Base-by-base conservation (phyloP, 1,139 yeast genomes). In the Candida labiduridarum region DNA sequence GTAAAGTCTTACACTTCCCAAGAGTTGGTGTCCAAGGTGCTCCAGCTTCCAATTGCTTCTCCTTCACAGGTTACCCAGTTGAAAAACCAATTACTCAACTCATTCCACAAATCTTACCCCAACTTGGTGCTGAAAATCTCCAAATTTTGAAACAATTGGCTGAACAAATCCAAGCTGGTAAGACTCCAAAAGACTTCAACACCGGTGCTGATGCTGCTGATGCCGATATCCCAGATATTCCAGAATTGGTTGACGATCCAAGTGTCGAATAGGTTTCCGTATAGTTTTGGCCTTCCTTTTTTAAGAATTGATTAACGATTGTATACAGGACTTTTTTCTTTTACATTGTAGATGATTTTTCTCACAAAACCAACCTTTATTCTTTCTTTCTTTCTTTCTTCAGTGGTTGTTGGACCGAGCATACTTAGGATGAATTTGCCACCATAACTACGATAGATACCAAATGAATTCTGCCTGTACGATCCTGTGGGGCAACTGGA, bases 21-120 rank as follows among this genome's bases (percentile, higher is more conserved):
- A 86, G 94, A 76, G 96, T 90, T 60, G 90, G 91, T 78, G 96
- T 92, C 59, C 97, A 92, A 80, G 91, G 91, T 61, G 91, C 97
- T 62, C 85, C 89, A 65, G 87, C 87, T 65, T 82, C 87, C 80
- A 92, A 94, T 85, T 88, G 96, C 58, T 89, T 88, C 73, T 96
- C 96, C 62, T 87, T 94, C 82, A 88, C 91, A 73, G 99, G 99
- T 73, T 84, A 85, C 76, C 91, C 96, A 58, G 96, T 90, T 76
- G 96, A 89, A 78, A 92, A 91, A 85, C 84, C 85, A 62, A 84
- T 94, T 65, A 87, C 95, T 63, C 97, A 92, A 68, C 85, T 94
- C 78, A 85, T 94, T 66, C 99, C 98, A 67, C 89, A 85, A 74
- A 90, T 94, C 74, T 85, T 94, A 71, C 94, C 96, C 64, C 97